Percentiles rank a stretch among this genome's conserved stretches.
These are phyloP conservation scores for Clausena lansium DNA, from an alignment of 345 rosid species.

Conservation along the genomic window DNA sequence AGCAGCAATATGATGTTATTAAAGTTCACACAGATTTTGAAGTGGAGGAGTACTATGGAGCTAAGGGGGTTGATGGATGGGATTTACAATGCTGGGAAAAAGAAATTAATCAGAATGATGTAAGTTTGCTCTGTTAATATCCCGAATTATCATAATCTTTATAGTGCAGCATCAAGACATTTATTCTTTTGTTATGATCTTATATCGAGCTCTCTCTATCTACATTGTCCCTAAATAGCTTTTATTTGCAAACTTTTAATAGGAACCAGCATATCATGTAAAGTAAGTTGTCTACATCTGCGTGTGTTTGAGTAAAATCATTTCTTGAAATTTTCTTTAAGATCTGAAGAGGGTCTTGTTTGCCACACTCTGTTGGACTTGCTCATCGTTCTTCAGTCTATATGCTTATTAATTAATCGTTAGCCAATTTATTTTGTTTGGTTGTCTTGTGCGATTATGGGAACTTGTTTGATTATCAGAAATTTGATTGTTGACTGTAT, in stretches of 20 bases:
- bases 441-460: neutral
- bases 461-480: neutral
- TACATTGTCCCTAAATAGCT: neutral
- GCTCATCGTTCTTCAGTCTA: neutral
- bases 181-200: neutral
- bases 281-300: neutral
- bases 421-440: neutral
- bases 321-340: neutral
- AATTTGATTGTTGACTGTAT: neutral
- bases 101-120: conserved; percentile 63
- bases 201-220: neutral
- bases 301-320: neutral
- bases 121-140: conserved; percentile 29
- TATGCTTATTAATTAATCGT: neutral
- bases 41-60: conserved; percentile 74
- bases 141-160: neutral
- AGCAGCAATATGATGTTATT: conserved; percentile 74
- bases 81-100: conserved; percentile 55
- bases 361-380: conserved; percentile 2
- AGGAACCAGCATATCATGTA: neutral
- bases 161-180: neutral
- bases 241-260: neutral
- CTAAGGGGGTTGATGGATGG: conserved; percentile 79
- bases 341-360: neutral
- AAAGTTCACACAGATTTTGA: conserved; percentile 36